Conservation (phyloP, 768 basidiomycete species). For the Termitomyces sp. region DNA sequence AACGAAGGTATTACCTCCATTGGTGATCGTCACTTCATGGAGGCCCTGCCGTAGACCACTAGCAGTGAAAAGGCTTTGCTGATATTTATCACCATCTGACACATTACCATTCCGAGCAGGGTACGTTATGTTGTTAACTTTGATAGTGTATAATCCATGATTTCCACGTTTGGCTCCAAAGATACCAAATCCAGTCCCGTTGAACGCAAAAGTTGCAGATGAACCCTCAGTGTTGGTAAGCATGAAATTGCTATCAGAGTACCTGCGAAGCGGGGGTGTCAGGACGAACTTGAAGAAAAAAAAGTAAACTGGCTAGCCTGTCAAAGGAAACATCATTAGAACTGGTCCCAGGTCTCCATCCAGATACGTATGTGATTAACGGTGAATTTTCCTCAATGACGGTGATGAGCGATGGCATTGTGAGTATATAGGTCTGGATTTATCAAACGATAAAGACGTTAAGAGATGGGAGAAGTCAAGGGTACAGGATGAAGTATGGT, state of each 20-base stretch:
- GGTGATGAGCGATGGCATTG: constrained; percentile 10
- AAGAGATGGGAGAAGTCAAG: not conserved
- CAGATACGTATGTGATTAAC: constrained; percentile 11
- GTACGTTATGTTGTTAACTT: constrained; percentile 31
- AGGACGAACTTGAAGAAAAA: constrained; percentile 1
- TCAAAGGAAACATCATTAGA: not conserved
- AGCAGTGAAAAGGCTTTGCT: constrained; percentile 34
- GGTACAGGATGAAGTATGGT: not conserved
- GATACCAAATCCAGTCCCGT: constrained; percentile 44
- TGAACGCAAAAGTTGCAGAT: constrained; percentile 36
- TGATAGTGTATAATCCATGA: constrained; percentile 40
- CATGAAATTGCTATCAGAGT: constrained; percentile 35
- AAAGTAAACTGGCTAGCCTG: not conserved
- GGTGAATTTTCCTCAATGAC: constrained; percentile 16
- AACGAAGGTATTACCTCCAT: constrained; percentile 23
- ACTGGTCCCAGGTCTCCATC: constrained; percentile 9
- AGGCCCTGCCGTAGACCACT: constrained; percentile 24
- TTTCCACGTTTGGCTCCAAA: constrained; percentile 46
- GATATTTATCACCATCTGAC: constrained; percentile 27
- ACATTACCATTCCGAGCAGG: constrained; percentile 23
- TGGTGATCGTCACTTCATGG: constrained; percentile 35
- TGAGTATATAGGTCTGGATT: not conserved
- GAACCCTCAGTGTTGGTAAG: constrained; percentile 28
- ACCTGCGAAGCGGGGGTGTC: constrained; percentile 16
- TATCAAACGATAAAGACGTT: not conserved